Percentiles rank a stretch among this genome's conserved stretches.
These are phyloP conservation scores for Syzygium aromaticum DNA, from an alignment of 345 rosid genomes.

Conservation along the genomic window DNA sequence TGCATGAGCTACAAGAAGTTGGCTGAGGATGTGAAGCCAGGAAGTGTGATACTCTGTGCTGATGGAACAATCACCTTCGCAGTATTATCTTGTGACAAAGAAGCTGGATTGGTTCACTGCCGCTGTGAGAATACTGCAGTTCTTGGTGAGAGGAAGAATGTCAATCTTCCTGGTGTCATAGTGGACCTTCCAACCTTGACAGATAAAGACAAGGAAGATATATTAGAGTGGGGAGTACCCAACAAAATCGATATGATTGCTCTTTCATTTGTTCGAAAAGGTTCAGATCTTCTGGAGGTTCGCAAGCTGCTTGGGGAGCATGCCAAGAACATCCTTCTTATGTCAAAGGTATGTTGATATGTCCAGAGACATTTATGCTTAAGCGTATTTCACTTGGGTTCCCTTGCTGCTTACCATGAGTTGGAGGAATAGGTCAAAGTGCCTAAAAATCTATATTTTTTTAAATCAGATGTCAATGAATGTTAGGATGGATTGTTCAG, in stretches of 20 bases:
- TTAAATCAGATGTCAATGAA: neutral
- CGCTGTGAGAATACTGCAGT: constrained; percentile 85
- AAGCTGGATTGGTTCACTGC: constrained; percentile 67
- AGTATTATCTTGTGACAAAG: constrained; percentile 61
- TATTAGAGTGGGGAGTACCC: constrained; percentile 84
- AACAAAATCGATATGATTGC: constrained; percentile 97
- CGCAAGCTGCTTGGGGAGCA: constrained; percentile 74
- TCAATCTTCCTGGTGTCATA: constrained; percentile 95
- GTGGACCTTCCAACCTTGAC: constrained; percentile 97
- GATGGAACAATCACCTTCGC: constrained; percentile 93
- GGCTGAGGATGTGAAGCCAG: constrained; percentile 78
- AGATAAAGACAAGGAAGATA: constrained; percentile 96
- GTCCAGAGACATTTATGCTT: neutral
- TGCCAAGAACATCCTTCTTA: constrained; percentile 76
- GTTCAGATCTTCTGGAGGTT: constrained; percentile 84
- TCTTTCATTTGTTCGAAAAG: constrained; percentile 89
- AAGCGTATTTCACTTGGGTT: neutral
- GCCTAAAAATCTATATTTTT: neutral
- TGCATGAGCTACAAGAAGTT: constrained; percentile 95
- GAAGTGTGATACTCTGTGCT: constrained; percentile 85
- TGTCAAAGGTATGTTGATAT: constrained; percentile 75
- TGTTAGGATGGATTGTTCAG: neutral
- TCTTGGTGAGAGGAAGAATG: constrained; percentile 97
- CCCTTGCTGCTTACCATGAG: neutral
- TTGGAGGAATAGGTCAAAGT: neutral